These are phyloP conservation scores for Beauveria medogensis DNA, from an alignment of 2,329 filamentous ascomycete species.

Conservation along the genomic window DNA sequence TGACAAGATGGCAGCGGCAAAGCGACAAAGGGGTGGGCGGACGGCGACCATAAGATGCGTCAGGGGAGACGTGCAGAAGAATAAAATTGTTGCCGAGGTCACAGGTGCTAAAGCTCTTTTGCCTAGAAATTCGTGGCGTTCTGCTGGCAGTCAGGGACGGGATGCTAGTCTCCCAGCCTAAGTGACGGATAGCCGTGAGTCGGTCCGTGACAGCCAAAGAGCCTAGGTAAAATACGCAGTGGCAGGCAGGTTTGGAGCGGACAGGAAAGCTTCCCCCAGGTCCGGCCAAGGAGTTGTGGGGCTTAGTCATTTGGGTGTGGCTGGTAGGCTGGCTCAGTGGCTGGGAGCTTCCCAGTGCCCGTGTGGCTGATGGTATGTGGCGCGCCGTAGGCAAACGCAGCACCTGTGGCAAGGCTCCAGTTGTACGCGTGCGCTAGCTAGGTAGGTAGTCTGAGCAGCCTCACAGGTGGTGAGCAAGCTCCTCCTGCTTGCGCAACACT, in stretches of 20 bases:
- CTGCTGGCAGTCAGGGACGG: neutral
- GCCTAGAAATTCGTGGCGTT: slow-evolving; percentile 1
- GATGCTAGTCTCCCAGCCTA: neutral
- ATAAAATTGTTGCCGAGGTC: slow-evolving; percentile 10
- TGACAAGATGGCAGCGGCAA: neutral
- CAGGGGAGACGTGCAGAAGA: slow-evolving; percentile 3
- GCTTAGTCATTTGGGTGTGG: slow-evolving; percentile 8
- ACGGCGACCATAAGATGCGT: neutral
- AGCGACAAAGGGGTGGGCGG: neutral
- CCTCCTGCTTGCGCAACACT: slow-evolving; percentile 1
- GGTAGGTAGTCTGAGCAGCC: neutral
- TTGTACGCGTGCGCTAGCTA: slow-evolving; percentile 12
- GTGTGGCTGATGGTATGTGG: neutral
- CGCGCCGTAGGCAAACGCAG: neutral
- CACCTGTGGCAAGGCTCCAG: slow-evolving; percentile 11
- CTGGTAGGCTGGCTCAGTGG: neutral
- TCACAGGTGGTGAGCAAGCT: slow-evolving; percentile 6
- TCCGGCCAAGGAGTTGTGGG: slow-evolving; percentile 1
- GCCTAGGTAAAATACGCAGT: neutral
- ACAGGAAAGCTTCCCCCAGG: slow-evolving; percentile 6
- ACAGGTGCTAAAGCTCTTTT: slow-evolving; percentile 2
- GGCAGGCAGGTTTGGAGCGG: neutral
- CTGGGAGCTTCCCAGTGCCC: neutral
- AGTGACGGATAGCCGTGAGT: neutral
- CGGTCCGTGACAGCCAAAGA: neutral